Evolutionary conservation across 2,329 filamentous ascomycete genomes (phyloP).

Genomic region (Rhinocladiella similis): DNA sequence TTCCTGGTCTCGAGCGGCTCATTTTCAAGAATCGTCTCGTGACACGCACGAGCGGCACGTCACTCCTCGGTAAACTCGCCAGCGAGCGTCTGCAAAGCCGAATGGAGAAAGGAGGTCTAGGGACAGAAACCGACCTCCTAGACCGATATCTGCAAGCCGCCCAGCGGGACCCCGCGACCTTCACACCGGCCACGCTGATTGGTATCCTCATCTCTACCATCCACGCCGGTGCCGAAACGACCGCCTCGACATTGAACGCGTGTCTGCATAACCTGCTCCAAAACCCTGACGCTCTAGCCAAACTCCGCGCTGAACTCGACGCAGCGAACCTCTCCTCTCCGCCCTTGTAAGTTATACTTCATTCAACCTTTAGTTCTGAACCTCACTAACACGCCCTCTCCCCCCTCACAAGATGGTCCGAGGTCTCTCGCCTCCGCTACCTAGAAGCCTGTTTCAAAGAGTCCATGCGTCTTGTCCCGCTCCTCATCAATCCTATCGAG

Average conservation of each 20-base stretch:
- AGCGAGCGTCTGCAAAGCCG: constrained; percentile 2
- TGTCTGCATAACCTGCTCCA: constrained; percentile 49
- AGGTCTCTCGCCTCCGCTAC: constrained; percentile 60
- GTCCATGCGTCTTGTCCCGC: constrained; percentile 5
- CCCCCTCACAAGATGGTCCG: constrained; percentile 31
- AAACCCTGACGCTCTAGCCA: constrained; percentile 28
- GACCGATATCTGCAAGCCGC: constrained; percentile 80
- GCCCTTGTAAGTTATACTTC: background rate
- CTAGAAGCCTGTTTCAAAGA: constrained; percentile 19
- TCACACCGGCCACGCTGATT: constrained; percentile 8
- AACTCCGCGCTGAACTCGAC: constrained; percentile 16
- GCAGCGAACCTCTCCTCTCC: constrained; percentile 2
- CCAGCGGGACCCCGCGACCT: constrained; percentile 13
- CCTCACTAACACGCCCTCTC: no score
- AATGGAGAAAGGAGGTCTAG: constrained; percentile 4
- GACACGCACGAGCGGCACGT: background rate
- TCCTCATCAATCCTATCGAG: constrained; percentile 24
- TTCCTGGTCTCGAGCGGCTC: constrained; percentile 10
- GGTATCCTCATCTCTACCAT: constrained; percentile 22
- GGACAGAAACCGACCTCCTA: constrained; percentile 61
- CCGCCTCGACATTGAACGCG: constrained; percentile 5
- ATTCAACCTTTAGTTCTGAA: no score
- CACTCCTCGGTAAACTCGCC: constrained; percentile 7
- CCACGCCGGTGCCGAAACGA: constrained; percentile 21
- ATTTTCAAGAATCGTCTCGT: constrained; percentile 19